A percentile compares a stretch with the other conserved stretches of the same genome.
Conservation (phyloP, 2,329 filamentous ascomycete genomes). For the Coniosporium tulheliwenetii region DNA sequence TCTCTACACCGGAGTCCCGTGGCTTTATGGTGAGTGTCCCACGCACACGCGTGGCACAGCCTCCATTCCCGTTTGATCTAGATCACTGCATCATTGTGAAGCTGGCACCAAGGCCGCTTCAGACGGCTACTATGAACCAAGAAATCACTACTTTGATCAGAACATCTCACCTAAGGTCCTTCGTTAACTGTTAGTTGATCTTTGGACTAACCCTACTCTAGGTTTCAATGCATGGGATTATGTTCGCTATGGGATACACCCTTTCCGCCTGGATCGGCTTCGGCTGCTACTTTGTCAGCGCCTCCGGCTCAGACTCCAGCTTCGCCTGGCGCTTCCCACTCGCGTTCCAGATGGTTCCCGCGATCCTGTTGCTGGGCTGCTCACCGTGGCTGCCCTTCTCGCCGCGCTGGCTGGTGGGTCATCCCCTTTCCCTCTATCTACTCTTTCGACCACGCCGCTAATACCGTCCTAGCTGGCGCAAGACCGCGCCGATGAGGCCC, state of each 20-base stretch:
- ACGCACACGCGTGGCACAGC: too few relatives aligned
- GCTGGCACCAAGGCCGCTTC: too few relatives aligned
- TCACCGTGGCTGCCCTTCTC: constrained; percentile 1
- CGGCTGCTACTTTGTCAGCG: constrained; percentile 21
- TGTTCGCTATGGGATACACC: constrained; percentile 25
- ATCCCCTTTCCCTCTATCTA: constrained; percentile 16
- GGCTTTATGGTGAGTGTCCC: constrained; percentile 23
- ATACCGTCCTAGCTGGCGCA: constrained; percentile 15
- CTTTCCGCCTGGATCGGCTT: constrained; percentile 25
- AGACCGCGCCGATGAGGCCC: constrained; percentile 23
- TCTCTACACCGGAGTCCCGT: constrained; percentile 21
- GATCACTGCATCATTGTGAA: too few relatives aligned
- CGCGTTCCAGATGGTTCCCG: constrained; percentile 25
- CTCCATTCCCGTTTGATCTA: neutral
- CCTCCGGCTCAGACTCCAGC: constrained; percentile 13
- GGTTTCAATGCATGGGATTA: constrained; percentile 21
- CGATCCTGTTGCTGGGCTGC: constrained; percentile 19
- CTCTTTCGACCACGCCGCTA: constrained; percentile 29
- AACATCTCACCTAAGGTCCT: too few relatives aligned
- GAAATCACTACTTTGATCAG: too few relatives aligned
- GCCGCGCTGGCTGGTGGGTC: constrained; percentile 9
- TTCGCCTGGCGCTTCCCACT: constrained; percentile 32
- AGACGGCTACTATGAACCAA: too few relatives aligned
- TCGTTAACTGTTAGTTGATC: too few relatives aligned
- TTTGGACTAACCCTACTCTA: neutral